Base-by-base conservation (phyloP, 306 rosid species). In the Acmispon strigosus region DNA sequence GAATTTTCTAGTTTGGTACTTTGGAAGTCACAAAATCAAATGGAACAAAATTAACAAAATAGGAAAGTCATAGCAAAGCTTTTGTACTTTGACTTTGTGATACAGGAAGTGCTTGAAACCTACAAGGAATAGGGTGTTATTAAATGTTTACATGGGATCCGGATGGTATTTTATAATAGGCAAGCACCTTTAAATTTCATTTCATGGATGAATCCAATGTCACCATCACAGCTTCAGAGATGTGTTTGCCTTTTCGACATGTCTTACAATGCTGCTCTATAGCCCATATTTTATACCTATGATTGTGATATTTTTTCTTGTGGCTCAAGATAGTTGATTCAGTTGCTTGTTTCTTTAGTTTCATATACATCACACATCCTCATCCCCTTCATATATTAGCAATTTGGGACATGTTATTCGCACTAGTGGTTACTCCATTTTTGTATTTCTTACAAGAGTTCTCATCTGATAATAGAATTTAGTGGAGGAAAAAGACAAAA, bases 401-500 rank as follows among this genome's bases (percentile, higher is more conserved):
- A 11, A 74, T 64, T n/a, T 19, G 11, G 14, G 48, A 34, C 53
- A n/a, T 48, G 32, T 13, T 53, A 20, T 48, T 14, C 39, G 45
- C 44, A 22, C 32, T 54, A 57, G 16, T 20, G 16, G 37, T 51
- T 37, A n/a, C 43, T 16, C 66, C 19, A 7, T 53, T 67, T 53
- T 13, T 66, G 56, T 72, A 51, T 50, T 58, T 64, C 78, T 82
- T 44, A 75, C 82, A 32, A 73, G 54, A 39, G 66, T 67, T 72
- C 12, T 48, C 27, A 22, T 80, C 34, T 72, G 67, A 73, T 78
- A 17, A 74, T 29, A 94, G 98, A 89, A 82, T 74, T 82, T 94
- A 78, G 97, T 89, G 16, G 98, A 94, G 86, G 97, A 90, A 69
- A 90, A 89, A 80, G 98, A 90, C 69, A 94, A 89, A 82, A 89